Conservation (phyloP, 306 rosid genomes). For the Lathyrus sativus region DNA sequence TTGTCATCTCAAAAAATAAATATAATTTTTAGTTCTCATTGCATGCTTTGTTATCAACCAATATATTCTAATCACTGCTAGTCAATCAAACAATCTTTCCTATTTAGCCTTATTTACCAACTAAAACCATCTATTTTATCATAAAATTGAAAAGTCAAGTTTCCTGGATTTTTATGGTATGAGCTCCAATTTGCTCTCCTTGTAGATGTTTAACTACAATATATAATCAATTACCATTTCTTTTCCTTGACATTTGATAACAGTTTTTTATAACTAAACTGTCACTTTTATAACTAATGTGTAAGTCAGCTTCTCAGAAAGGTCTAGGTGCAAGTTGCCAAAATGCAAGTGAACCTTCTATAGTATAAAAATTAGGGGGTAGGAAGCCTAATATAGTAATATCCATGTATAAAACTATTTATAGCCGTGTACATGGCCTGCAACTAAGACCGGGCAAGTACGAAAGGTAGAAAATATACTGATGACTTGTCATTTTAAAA, state of each 20-base stretch:
- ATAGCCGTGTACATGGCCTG: conserved; percentile 1
- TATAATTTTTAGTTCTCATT: background rate
- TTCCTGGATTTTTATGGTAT: background rate
- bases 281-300: background rate
- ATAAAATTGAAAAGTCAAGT: background rate
- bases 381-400: background rate
- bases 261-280: background rate
- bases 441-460: background rate
- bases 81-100: background rate
- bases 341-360: conserved; percentile 11
- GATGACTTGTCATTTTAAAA: conserved; percentile 1
- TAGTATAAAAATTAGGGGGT: background rate
- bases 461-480: background rate
- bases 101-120: background rate
- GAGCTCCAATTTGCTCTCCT: background rate
- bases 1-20: conserved; percentile 4
- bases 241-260: conserved; percentile 1
- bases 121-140: background rate
- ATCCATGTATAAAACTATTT: background rate
- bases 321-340: conserved; percentile 1
- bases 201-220: conserved; percentile 13
- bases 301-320: background rate
- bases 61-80: background rate
- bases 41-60: background rate
- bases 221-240: background rate